phyloP scores from a whole-genome alignment of 176 grass and related monocot genomes.

The Zoysia pacifica region DNA sequence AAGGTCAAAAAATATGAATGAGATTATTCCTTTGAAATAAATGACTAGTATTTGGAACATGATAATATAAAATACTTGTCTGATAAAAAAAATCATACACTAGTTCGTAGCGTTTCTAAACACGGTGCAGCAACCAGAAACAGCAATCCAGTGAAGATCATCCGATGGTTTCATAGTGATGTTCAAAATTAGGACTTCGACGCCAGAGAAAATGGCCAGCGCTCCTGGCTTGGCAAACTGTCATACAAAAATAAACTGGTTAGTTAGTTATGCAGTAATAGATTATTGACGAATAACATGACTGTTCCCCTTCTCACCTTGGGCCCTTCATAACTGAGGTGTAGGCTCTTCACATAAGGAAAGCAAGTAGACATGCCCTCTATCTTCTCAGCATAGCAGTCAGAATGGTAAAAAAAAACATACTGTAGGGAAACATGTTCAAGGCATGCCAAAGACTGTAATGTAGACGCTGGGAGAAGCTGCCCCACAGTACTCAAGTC shows the following conservation, averaged over 20 bases:
- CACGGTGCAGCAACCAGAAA: neutral
- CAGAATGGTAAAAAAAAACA: neutral
- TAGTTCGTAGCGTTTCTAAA: neutral
- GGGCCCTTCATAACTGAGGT: neutral
- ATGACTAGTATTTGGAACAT: neutral
- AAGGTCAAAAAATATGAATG: neutral
- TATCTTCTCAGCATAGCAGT: neutral
- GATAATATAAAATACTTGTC: neutral
- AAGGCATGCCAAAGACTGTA: neutral
- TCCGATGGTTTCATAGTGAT: slow-evolving; percentile 8
- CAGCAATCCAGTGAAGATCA: slow-evolving; percentile 5
- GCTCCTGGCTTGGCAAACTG: neutral
- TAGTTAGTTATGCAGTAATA: neutral
- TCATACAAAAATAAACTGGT: neutral
- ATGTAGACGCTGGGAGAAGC: neutral
- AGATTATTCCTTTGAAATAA: neutral
- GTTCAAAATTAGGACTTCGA: slow-evolving; percentile 12
- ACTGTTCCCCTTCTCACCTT: neutral
- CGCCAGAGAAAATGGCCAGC: neutral
- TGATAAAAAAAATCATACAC: neutral
- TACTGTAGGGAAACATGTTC: slow-evolving; percentile 11
- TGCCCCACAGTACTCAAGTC: neutral
- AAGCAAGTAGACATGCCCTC: slow-evolving; percentile 2
- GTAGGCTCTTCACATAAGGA: slow-evolving; percentile 1
- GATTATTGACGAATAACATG: neutral